Conservation (phyloP, 208 protist genomes). For the Leishmania martiniquensis region DNA sequence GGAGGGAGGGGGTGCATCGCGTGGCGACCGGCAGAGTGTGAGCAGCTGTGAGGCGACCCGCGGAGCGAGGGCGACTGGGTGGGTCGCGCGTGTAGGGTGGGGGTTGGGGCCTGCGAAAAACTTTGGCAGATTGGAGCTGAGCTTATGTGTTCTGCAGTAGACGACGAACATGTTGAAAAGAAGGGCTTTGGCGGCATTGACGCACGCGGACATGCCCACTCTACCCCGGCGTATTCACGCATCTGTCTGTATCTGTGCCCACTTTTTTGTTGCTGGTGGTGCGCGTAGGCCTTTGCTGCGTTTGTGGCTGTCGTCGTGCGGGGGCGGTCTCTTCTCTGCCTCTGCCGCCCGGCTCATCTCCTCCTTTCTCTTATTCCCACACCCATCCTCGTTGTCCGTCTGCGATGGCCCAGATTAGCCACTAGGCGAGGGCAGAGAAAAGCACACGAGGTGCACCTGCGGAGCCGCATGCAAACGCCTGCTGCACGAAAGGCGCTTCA, state of each 20-base stretch:
- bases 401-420: too few species aligned
- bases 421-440: not conserved
- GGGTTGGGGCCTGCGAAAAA: too few species aligned
- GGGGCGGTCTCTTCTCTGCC: not conserved
- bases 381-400: not conserved
- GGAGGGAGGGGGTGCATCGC: too few species aligned
- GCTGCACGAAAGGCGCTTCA: not conserved
- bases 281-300: not conserved
- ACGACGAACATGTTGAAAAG: too few species aligned
- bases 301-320: not conserved
- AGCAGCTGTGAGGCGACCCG: not conserved
- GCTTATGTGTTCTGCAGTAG: too few species aligned
- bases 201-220: too few species aligned
- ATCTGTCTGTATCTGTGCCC: not conserved
- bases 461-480: too few species aligned
- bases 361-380: not conserved
- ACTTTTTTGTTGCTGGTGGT: too few species aligned
- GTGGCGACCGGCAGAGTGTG: not conserved
- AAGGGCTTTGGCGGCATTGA: not conserved
- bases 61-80: too few species aligned
- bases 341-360: not conserved
- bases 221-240: not conserved
- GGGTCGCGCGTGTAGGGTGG: too few species aligned
- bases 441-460: not conserved
- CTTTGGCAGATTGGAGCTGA: too few species aligned